A percentile compares a stretch with the other conserved stretches of the same genome.
These are phyloP conservation scores for Coemansia sp. DNA, from an alignment of 192 early-diverging fungal species.

Conservation along the genomic window DNA sequence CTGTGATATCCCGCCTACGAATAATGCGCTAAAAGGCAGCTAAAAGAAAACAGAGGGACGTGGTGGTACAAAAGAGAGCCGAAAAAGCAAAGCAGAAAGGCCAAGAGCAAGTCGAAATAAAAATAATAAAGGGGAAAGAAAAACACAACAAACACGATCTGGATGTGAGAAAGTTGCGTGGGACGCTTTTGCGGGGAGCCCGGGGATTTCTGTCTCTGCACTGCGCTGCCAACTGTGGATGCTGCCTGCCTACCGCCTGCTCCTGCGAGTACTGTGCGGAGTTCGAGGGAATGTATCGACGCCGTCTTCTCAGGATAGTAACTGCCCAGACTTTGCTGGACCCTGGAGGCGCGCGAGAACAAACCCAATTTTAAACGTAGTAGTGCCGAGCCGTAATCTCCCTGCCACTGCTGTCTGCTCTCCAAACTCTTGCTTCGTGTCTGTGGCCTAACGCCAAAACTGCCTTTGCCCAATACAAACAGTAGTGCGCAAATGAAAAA, in stretches of 20 bases:
- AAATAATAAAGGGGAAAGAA: conserved; percentile 10
- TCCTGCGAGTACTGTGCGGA: background rate
- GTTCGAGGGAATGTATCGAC: conserved; percentile 1
- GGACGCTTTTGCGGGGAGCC: conserved; percentile 11
- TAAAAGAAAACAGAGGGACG: background rate
- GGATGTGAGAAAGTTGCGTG: background rate
- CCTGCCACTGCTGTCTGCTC: background rate
- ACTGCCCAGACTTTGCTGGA: background rate
- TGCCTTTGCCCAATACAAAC: too few species aligned
- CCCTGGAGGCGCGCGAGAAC: background rate
- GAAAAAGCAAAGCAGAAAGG: conserved; percentile 7
- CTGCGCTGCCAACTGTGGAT: background rate
- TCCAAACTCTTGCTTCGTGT: too few species aligned
- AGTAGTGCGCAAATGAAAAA: too few species aligned
- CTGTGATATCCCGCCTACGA: background rate
- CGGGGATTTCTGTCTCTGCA: conserved; percentile 3
- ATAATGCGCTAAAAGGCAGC: background rate
- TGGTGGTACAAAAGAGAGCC: conserved; percentile 8
- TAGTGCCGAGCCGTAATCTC: background rate
- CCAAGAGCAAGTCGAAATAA: background rate
- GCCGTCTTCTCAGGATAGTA: conserved; percentile 3
- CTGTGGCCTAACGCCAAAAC: too few species aligned
- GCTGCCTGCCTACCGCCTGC: too few species aligned
- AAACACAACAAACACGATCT: conserved; percentile 14
- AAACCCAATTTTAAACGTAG: background rate